phyloP scores from a whole-genome alignment of 2,329 filamentous ascomycete species.

The Coniochaeta prunicola region DNA sequence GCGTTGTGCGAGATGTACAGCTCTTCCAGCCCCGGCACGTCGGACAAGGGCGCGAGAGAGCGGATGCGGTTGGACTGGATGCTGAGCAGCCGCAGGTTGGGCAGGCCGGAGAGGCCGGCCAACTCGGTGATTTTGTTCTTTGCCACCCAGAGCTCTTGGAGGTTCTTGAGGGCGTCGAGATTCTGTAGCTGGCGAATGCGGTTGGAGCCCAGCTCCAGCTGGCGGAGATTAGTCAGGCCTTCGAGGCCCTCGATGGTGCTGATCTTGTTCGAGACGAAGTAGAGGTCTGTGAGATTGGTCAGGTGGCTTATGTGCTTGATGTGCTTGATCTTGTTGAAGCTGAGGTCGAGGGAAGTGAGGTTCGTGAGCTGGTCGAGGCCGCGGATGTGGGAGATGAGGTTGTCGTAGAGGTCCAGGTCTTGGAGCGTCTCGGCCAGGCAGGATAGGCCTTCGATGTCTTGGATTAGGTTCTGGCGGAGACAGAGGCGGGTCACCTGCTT shows the following conservation, averaged over 20 bases:
- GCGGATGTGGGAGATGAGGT: constrained; percentile 80
- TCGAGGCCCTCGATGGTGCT: constrained; percentile 78
- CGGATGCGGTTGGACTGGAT: constrained; percentile 93
- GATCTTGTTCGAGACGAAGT: constrained; percentile 94
- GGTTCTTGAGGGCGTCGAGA: constrained; percentile 63
- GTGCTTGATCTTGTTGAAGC: constrained; percentile 99
- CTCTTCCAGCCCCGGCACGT: constrained; percentile 74
- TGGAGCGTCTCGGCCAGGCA: constrained; percentile 58
- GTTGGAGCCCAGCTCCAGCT: constrained; percentile 88
- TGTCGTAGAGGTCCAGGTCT: constrained; percentile 95
- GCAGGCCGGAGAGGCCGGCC: constrained; percentile 64
- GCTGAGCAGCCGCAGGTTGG: constrained; percentile 78
- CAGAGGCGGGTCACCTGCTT: constrained; percentile 69
- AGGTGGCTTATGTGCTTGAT: constrained; percentile 84
- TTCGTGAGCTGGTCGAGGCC: constrained; percentile 72
- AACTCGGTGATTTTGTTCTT: constrained; percentile 95
- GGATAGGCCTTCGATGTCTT: constrained; percentile 68
- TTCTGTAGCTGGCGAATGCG: constrained; percentile 84
- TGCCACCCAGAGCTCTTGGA: constrained; percentile 90
- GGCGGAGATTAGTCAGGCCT: constrained; percentile 64
- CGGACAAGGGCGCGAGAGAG: constrained; percentile 66
- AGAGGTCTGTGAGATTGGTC: constrained; percentile 72
- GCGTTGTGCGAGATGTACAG: constrained; percentile 94
- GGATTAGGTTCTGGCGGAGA: constrained; percentile 86
- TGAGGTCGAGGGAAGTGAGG: constrained; percentile 77